phyloP scores from a whole-genome alignment of 225 moss, liverwort and hornwort genomes.

The Physcomitrium patens region DNA sequence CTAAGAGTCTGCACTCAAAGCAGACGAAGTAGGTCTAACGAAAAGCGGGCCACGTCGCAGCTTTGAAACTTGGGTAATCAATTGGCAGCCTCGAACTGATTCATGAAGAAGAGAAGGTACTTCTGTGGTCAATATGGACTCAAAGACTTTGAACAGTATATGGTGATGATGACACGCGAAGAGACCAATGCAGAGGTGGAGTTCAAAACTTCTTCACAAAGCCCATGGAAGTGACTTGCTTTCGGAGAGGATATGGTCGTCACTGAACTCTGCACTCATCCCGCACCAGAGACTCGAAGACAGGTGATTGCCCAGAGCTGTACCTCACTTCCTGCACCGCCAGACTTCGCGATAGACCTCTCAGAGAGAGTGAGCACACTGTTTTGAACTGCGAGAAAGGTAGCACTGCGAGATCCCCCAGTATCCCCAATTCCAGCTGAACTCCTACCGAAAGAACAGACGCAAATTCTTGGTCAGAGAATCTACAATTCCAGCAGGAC shows the following conservation, averaged over 20 bases:
- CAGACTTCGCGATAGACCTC: neutral
- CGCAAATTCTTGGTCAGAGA: no score
- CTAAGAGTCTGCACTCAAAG: neutral
- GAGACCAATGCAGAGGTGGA: conserved; percentile 13
- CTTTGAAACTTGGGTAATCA: neutral
- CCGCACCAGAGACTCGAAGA: neutral
- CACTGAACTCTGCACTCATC: conserved; percentile 1
- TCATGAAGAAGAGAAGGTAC: neutral
- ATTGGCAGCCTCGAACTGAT: conserved; percentile 1
- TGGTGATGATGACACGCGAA: neutral
- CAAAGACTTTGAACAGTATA: neutral
- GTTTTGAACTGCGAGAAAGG: neutral
- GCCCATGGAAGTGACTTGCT: neutral
- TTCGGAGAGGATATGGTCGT: neutral
- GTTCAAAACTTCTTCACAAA: neutral
- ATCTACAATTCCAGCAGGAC: neutral
- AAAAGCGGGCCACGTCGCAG: neutral
- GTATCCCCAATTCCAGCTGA: conserved; percentile 1
- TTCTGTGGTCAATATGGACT: neutral
- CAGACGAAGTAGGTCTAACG: conserved; percentile 7
- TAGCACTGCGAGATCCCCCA: neutral
- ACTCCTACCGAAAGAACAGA: no score
- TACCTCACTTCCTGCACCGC: neutral
- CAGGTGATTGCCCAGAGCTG: neutral
- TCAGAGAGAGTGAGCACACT: neutral